Base-by-base conservation (phyloP, 1,284 basidiomycete genomes). In the Trichosporon faecale region DNA sequence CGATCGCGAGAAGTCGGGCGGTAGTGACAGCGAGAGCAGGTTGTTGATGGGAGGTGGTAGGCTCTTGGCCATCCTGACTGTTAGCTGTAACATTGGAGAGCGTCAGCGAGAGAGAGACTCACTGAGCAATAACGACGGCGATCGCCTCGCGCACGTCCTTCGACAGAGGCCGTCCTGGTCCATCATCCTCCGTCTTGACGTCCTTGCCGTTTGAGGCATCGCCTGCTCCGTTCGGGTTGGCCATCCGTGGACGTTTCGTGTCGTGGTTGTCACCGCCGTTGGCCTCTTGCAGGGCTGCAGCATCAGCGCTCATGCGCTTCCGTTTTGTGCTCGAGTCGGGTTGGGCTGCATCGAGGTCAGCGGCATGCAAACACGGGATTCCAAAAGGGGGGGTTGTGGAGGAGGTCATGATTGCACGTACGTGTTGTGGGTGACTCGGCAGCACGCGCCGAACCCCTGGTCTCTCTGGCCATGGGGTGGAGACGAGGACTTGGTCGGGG, bases 1-100 rank as follows among this genome's bases (percentile, higher is more conserved):
- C n/a, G 71, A 76, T 61, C 78, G 70, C 7, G 46, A 67, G 64
- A 80, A 81, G n/a, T 75, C 70, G 8, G 80, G 80, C 7, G 80
- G 80, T 1, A 82, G 73, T 70, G 74, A 78, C 12, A 82, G 64
- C 0, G 73, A 70, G 23, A 81, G 69, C 23, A 81, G 74, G 8
- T 70, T 74, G 67, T 80, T 77, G 55, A 80, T 70, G 1, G 81
- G 80, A 2, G 74, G 63, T 9, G 81, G 81, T 16, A 82, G 71
- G n/a, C 75, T 61, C 0, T 70, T 64, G 0, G 79, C 79, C 80
- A 80, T 80, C 65, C 81, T 82, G 66, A 5, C 7, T n/a, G 27
- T 66, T 55, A 68, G 66, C n/a, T 14, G 11, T n/a, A n/a, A n/a
- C n/a, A n/a, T n/a, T n/a, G n/a, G n/a, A n/a, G n/a, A n/a, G n/a